These are phyloP conservation scores for Zopfia rhizophila DNA, from an alignment of 2,329 filamentous ascomycete genomes.

Conservation along the genomic window DNA sequence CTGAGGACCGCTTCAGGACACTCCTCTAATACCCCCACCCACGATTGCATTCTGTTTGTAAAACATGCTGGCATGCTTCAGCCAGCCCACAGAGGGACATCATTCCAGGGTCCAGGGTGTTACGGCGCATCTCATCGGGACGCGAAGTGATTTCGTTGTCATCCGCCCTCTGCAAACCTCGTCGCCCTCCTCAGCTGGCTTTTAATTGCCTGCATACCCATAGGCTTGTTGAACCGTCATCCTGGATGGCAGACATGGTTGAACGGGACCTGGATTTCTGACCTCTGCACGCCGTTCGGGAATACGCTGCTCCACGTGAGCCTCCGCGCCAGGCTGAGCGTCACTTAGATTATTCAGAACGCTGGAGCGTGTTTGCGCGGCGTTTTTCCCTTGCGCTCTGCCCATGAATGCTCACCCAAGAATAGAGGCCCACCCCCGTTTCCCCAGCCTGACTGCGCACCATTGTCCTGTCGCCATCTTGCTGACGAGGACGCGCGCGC, in stretches of 20 bases:
- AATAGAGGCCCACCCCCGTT: no score
- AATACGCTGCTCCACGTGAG: constrained; percentile 23
- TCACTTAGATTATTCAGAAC: constrained; percentile 14
- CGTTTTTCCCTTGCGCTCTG: no score
- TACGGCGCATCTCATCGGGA: constrained; percentile 1
- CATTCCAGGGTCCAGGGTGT: constrained; percentile 18
- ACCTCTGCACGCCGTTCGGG: constrained; percentile 13
- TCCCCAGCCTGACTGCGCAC: background rate
- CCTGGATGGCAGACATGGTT: constrained; percentile 20
- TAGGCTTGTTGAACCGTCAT: constrained; percentile 12
- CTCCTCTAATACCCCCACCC: constrained; percentile 26
- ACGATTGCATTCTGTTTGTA: constrained; percentile 13
- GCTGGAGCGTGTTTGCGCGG: constrained; percentile 1
- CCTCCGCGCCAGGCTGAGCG: constrained; percentile 11
- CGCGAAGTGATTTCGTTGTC: constrained; percentile 17
- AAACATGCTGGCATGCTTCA: constrained; percentile 21
- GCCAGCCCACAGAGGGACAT: constrained; percentile 26
- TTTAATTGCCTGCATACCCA: constrained; percentile 15
- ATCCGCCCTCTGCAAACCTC: constrained; percentile 15
- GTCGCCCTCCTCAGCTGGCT: constrained; percentile 15
- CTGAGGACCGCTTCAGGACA: constrained; percentile 24
- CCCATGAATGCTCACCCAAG: no score
- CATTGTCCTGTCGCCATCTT: background rate
- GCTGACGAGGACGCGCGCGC: no score
- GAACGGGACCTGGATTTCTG: constrained; percentile 18